Percentiles rank a stretch among this genome's conserved stretches.
These are phyloP conservation scores for Raffaelea deltoideospora DNA, from an alignment of 2,329 filamentous ascomycete genomes.

Conservation along the genomic window DNA sequence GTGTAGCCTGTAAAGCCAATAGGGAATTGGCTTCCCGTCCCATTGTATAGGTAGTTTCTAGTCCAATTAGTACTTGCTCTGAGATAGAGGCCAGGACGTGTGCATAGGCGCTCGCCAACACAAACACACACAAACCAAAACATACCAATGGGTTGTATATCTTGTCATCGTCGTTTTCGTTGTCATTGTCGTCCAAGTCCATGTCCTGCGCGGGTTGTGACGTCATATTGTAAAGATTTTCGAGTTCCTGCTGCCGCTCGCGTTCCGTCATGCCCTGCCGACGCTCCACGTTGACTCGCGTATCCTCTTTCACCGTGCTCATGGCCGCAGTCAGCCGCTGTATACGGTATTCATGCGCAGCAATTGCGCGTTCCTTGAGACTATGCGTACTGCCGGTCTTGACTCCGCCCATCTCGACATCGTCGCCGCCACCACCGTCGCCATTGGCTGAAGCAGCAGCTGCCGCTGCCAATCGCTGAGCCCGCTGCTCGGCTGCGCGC, in stretches of 20 bases:
- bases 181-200: constrained; percentile 39
- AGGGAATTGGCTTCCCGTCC: constrained; percentile 98
- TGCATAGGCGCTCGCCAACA: too few species aligned
- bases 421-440: constrained; percentile 9
- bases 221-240: constrained; percentile 54
- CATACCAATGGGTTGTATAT: constrained; percentile 74
- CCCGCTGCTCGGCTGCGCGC: constrained; percentile 58
- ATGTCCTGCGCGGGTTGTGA: constrained; percentile 26
- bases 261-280: constrained; percentile 96
- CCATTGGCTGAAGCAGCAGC: constrained; percentile 10
- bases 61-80: background rate
- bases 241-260: constrained; percentile 85
- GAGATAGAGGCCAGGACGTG: background rate
- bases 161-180: constrained; percentile 66
- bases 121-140: background rate
- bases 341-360: constrained; percentile 74
- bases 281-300: constrained; percentile 85
- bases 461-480: constrained; percentile 24
- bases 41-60: constrained; percentile 80
- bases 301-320: constrained; percentile 77
- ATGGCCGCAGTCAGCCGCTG: constrained; percentile 68
- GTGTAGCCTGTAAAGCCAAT: constrained; percentile 96
- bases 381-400: constrained; percentile 26
- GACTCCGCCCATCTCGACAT: constrained; percentile 11
- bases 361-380: constrained; percentile 78